Conservation (phyloP, 1,284 basidiomycete species). For the Fomes fomentarius region DNA sequence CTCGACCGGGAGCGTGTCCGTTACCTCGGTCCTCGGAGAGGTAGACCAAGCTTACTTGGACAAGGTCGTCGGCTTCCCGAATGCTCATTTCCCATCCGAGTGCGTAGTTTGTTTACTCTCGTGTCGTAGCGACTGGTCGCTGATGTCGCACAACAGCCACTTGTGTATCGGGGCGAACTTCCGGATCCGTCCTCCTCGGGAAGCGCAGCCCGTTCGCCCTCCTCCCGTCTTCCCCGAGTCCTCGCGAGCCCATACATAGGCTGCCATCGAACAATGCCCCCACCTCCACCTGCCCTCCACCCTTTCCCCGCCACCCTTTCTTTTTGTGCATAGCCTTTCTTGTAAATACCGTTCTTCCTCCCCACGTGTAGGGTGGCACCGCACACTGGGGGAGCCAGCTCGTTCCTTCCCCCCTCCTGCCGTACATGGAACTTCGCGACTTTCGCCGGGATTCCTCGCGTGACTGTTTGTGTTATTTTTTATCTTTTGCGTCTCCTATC, state of each 20-base stretch:
- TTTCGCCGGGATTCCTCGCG: conserved; percentile 3
- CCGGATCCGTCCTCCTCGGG: conserved; percentile 71
- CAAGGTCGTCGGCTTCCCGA: conserved; percentile 96
- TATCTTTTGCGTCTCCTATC: conserved; percentile 8
- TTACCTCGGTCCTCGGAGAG: conserved; percentile 87
- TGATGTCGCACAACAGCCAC: conserved; percentile 49
- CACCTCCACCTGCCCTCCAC: conserved; percentile 4
- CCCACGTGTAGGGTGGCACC: conserved; percentile 16
- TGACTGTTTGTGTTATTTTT: conserved; percentile 23
- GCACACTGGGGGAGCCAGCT: background rate
- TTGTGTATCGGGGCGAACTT: conserved; percentile 71
- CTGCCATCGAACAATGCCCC: conserved; percentile 15
- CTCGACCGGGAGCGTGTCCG: conserved; percentile 76
- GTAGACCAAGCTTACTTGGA: conserved; percentile 87
- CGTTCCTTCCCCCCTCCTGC: conserved; percentile 6
- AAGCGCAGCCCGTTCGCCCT: conserved; percentile 40
- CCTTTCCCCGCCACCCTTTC: conserved; percentile 18
- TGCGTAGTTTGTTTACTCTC: conserved; percentile 48
- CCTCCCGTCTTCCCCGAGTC: conserved; percentile 41
- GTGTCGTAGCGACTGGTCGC: conserved; percentile 17
- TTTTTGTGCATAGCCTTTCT: conserved; percentile 28
- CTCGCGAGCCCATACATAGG: conserved; percentile 33
- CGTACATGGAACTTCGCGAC: conserved; percentile 8
- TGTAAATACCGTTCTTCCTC: conserved; percentile 29
- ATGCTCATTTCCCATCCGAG: conserved; percentile 96